phyloP scores from a whole-genome alignment of 805 yeast species.

The Zygoascus biomembranicola region DNA sequence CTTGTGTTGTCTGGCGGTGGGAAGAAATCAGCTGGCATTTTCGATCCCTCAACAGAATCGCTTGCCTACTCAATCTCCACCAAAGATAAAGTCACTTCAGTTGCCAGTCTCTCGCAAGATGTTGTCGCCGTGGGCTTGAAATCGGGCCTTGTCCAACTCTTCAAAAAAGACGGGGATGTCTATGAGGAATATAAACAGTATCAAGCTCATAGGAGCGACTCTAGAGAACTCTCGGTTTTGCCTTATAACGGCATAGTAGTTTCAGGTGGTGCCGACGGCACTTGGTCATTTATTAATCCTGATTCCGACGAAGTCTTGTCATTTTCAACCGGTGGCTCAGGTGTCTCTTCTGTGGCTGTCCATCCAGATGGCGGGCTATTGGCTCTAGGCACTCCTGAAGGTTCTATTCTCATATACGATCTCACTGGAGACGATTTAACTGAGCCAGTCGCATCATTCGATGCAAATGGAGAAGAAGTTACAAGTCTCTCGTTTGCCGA shows the following conservation, averaged over 20 bases:
- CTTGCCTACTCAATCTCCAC: slow-evolving; percentile 5
- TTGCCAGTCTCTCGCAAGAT: slow-evolving; percentile 7
- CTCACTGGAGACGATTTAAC: slow-evolving; percentile 30
- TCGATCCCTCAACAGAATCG: slow-evolving; percentile 3
- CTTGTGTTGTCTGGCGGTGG: slow-evolving; percentile 17
- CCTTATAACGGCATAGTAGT: slow-evolving; percentile 3
- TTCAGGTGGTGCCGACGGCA: slow-evolving; percentile 7
- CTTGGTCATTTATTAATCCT: slow-evolving; percentile 12
- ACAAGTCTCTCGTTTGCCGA: slow-evolving; percentile 42
- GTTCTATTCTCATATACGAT: slow-evolving; percentile 33
- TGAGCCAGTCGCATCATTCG: slow-evolving; percentile 28
- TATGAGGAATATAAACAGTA: background rate
- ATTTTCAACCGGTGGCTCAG: background rate
- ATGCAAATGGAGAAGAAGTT: slow-evolving; percentile 18
- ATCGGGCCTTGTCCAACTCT: slow-evolving; percentile 12
- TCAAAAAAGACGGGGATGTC: background rate
- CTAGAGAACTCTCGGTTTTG: slow-evolving; percentile 1
- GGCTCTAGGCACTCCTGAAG: slow-evolving; percentile 33
- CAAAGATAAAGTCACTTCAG: slow-evolving; percentile 12
- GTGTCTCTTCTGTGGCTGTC: slow-evolving; percentile 18
- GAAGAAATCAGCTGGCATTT: slow-evolving; percentile 13
- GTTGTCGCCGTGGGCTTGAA: slow-evolving; percentile 12
- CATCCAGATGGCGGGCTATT: slow-evolving; percentile 45
- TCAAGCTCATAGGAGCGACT: background rate
- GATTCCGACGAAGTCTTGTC: slow-evolving; percentile 2